phyloP scores from a whole-genome alignment of 495 filamentous ascomycete species.

The Penicillium bialowiezense region DNA sequence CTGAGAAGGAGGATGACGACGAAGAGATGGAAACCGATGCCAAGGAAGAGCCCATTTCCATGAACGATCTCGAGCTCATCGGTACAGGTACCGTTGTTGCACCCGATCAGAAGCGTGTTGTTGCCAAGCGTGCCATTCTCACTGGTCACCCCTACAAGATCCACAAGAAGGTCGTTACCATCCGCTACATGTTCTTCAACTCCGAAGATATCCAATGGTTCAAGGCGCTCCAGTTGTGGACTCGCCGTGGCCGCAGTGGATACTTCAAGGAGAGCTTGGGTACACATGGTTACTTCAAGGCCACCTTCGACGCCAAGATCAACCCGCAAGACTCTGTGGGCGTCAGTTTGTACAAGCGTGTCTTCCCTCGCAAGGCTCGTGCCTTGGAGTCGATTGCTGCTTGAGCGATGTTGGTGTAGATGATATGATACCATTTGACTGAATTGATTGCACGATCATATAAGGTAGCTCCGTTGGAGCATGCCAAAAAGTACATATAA shows the following conservation, averaged over 20 bases:
- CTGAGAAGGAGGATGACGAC: conserved; percentile 29
- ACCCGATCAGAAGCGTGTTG: conserved; percentile 72
- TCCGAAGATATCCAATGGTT: conserved; percentile 92
- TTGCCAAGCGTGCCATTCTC: conserved; percentile 91
- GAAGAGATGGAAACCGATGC: conserved; percentile 37
- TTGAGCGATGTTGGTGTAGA: conserved; percentile 18
- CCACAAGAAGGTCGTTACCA: conserved; percentile 91
- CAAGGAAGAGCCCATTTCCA: conserved; percentile 20
- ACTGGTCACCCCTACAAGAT: conserved; percentile 98
- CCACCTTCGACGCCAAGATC: conserved; percentile 91
- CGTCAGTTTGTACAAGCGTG: conserved; percentile 89
- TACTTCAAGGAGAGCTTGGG: conserved; percentile 91
- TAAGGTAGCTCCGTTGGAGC: conserved; percentile 13
- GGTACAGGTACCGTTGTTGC: conserved; percentile 82
- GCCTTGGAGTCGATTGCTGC: conserved; percentile 44
- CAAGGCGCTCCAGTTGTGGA: conserved; percentile 94
- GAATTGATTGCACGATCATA: conserved; percentile 28
- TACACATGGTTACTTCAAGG: conserved; percentile 99
- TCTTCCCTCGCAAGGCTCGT: conserved; percentile 73
- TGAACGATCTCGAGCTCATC: conserved; percentile 61
- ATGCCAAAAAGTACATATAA: conserved; percentile 32
- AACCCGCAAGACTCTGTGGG: conserved; percentile 92
- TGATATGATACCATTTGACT: conserved; percentile 29
- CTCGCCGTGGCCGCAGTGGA: conserved; percentile 79
- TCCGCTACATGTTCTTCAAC: conserved; percentile 99